Percentiles rank a stretch among this genome's conserved stretches.
Conservation (phyloP, 805 yeast genomes). For the Kodamaea jinghongensis region DNA sequence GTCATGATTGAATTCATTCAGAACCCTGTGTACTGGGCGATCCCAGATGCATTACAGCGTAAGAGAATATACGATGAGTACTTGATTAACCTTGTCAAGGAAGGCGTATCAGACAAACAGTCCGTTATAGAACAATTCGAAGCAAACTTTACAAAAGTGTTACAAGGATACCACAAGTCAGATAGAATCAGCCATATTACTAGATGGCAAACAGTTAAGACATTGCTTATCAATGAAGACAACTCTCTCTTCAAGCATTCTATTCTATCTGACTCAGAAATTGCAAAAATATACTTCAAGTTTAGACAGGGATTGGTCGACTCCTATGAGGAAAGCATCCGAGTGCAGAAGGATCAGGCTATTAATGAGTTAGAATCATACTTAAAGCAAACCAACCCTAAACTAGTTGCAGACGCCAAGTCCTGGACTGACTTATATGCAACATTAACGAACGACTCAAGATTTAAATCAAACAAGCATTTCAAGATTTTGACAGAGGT, state of each 20-base stretch:
- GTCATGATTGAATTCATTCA: slow-evolving; percentile 57
- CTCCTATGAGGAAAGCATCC: slow-evolving; percentile 22
- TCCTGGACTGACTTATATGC: slow-evolving; percentile 40
- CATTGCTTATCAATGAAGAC: slow-evolving; percentile 51
- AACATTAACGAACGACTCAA: slow-evolving; percentile 40
- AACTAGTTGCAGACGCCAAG: slow-evolving; percentile 22
- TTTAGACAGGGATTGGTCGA: slow-evolving; percentile 42
- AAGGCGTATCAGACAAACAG: slow-evolving; percentile 52
- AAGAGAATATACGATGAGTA: slow-evolving; percentile 64
- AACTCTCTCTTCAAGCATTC: slow-evolving; percentile 64
- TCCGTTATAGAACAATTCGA: slow-evolving; percentile 55
- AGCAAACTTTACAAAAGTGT: slow-evolving; percentile 48
- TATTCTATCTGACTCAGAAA: slow-evolving; percentile 55
- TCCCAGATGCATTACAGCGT: slow-evolving; percentile 59
- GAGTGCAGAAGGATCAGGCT: slow-evolving; percentile 45
- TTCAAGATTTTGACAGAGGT: slow-evolving; percentile 49
- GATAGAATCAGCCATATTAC: slow-evolving; percentile 52
- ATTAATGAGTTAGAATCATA: slow-evolving; percentile 51
- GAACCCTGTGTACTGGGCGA: slow-evolving; percentile 66
- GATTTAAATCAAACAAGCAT: slow-evolving; percentile 60
- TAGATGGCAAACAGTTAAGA: slow-evolving; percentile 60
- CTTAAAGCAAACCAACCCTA: slow-evolving; percentile 37
- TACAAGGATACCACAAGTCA: slow-evolving; percentile 31
- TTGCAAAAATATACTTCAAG: slow-evolving; percentile 52
- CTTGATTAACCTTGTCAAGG: slow-evolving; percentile 40